Evolutionary conservation across 1,284 basidiomycete species (phyloP).

Genomic region (Cutaneotrichosporon mucoides): DNA sequence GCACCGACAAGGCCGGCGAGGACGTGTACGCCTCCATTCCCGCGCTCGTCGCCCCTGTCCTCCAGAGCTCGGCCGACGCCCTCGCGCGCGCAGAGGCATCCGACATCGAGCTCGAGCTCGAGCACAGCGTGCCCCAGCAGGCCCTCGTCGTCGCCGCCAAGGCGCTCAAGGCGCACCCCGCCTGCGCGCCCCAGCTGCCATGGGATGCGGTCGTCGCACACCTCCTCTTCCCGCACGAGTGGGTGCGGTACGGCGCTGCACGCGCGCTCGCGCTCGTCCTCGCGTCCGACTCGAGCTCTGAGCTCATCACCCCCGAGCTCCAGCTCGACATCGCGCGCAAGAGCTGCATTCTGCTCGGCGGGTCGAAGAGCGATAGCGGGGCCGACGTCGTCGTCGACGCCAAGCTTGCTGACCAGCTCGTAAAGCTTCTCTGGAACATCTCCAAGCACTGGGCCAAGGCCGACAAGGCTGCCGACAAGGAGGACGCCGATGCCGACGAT

Average conservation of each 20-base stretch:
- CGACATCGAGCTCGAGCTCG: constrained; percentile 40
- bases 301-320: constrained; percentile 35
- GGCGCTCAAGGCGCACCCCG: constrained; percentile 59
- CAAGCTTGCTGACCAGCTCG: constrained; percentile 72
- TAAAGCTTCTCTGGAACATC: constrained; percentile 91
- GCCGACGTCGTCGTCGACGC: constrained; percentile 58
- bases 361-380: constrained; percentile 46
- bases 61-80: constrained; percentile 54
- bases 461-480: constrained; percentile 21
- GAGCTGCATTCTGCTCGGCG: constrained; percentile 74
- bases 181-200: constrained; percentile 52
- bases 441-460: constrained; percentile 71
- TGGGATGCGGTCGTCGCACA: constrained; percentile 66
- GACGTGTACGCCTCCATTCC: constrained; percentile 51
- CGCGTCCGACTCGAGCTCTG: constrained; percentile 48
- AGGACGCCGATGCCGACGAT: not conserved
- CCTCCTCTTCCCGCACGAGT: constrained; percentile 86
- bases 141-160: constrained; percentile 65
- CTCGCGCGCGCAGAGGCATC: constrained; percentile 49
- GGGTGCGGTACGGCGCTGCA: constrained; percentile 82
- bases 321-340: constrained; percentile 73
- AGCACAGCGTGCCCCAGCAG: constrained; percentile 66
- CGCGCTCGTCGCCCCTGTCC: constrained; percentile 59
- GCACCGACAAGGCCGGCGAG: constrained; percentile 59
- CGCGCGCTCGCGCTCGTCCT: constrained; percentile 73